A percentile compares a stretch with the other conserved stretches of the same genome.
These are phyloP conservation scores for Dryas integrifolia DNA, from an alignment of 331 rosid species.

Conservation along the genomic window DNA sequence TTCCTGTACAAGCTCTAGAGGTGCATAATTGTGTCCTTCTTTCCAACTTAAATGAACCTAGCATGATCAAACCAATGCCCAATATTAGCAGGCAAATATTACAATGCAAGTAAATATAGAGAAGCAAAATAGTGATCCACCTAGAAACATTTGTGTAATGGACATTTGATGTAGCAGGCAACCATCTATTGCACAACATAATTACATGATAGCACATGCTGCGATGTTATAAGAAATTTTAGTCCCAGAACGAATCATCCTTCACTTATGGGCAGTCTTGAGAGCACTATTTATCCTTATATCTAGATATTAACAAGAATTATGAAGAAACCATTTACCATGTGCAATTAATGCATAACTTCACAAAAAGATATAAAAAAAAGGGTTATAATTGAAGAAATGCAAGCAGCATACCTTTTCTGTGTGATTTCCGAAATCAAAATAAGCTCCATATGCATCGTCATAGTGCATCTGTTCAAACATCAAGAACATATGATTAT, in stretches of 20 bases:
- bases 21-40: slow-evolving; percentile 51
- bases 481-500: slow-evolving; percentile 35
- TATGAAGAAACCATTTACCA: not conserved
- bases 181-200: not conserved
- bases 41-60: slow-evolving; percentile 83
- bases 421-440: slow-evolving; percentile 90
- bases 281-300: not conserved
- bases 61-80: slow-evolving; percentile 15
- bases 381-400: not conserved
- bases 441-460: slow-evolving; percentile 61
- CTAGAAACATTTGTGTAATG: not conserved
- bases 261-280: no score
- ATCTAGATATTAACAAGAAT: not conserved
- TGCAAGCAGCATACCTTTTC: slow-evolving; percentile 60
- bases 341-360: not conserved
- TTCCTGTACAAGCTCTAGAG: slow-evolving; percentile 65
- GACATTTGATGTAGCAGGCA: not conserved
- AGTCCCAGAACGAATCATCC: not conserved
- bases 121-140: not conserved
- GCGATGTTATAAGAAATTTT: not conserved
- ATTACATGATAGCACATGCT: slow-evolving; percentile 3
- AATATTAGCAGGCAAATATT: slow-evolving; percentile 15
- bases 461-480: slow-evolving; percentile 81
- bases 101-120: slow-evolving; percentile 6
- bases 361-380: not conserved